Conservation (phyloP, 163 green algal species). For the Scenedesmus sp. region DNA sequence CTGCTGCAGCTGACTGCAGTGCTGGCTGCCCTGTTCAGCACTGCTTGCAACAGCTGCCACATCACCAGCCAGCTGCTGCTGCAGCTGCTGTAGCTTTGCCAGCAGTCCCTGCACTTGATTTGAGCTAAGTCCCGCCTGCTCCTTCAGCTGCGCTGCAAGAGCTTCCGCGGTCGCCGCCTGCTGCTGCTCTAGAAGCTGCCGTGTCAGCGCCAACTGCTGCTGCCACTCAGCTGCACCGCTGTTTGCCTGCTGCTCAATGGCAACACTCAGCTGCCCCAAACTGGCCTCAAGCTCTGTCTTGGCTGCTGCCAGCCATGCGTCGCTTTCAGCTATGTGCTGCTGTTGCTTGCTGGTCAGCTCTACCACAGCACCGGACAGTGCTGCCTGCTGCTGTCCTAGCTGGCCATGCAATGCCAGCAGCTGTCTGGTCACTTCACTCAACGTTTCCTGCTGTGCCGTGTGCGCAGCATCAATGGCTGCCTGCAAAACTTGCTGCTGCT, state of each 20-base stretch:
- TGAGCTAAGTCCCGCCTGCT: background rate
- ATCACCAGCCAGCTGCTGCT: background rate
- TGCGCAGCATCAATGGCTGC: background rate
- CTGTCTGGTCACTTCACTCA: background rate
- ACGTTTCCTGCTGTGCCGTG: background rate
- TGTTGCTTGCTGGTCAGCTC: background rate
- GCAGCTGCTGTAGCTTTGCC: background rate
- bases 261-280: background rate
- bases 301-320: background rate
- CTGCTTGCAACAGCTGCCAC: background rate
- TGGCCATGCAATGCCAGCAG: background rate
- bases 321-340: background rate
- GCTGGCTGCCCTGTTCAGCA: constrained; percentile 2
- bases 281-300: background rate
- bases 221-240: constrained; percentile 2
- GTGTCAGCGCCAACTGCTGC: constrained; percentile 4
- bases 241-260: background rate
- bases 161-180: background rate
- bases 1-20: background rate
- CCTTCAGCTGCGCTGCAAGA: background rate
- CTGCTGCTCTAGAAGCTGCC: constrained; percentile 33
- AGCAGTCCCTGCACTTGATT: background rate
- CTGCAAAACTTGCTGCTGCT: background rate
- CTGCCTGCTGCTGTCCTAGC: background rate
- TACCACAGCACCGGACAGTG: background rate